Conservation (phyloP, 805 yeast genomes). For the Barnettozyma salicaria region DNA sequence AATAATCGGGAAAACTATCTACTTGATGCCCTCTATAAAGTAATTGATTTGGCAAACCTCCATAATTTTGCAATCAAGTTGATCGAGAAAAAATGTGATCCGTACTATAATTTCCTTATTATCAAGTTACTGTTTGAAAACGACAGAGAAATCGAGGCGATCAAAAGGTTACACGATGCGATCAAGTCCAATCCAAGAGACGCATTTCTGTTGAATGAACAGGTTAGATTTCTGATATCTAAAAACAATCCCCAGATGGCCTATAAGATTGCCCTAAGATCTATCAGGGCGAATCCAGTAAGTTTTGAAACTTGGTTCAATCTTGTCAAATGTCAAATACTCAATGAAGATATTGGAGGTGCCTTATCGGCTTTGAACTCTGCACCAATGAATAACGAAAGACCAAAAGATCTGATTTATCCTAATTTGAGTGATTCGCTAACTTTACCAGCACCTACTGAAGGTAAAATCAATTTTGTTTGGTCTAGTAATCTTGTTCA, state of each 20-base stretch:
- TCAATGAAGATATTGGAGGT: conserved; percentile 45
- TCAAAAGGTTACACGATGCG: conserved; percentile 26
- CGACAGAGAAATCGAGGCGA: conserved; percentile 33
- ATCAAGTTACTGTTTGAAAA: conserved; percentile 28
- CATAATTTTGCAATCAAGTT: conserved; percentile 34
- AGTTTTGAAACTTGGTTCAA: conserved; percentile 71
- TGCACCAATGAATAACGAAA: conserved; percentile 57
- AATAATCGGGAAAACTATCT: conserved; percentile 57
- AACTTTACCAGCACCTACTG: conserved; percentile 46
- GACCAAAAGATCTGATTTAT: conserved; percentile 35
- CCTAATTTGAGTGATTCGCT: conserved; percentile 39
- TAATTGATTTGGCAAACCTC: conserved; percentile 35
- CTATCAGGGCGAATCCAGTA: conserved; percentile 65
- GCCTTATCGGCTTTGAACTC: conserved; percentile 70
- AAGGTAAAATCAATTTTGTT: conserved; percentile 44
- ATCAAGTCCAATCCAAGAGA: conserved; percentile 22
- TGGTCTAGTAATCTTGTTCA: conserved; percentile 34
- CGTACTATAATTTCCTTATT: conserved; percentile 27
- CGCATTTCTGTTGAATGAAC: conserved; percentile 30
- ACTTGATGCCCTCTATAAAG: conserved; percentile 60
- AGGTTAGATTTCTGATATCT: conserved; percentile 54
- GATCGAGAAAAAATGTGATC: conserved; percentile 22
- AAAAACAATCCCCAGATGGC: conserved; percentile 55
- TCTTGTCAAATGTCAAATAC: conserved; percentile 54
- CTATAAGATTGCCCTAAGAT: conserved; percentile 46